phyloP scores from a whole-genome alignment of 192 early-diverging fungal genomes.

The Blastocladiella britannica region DNA sequence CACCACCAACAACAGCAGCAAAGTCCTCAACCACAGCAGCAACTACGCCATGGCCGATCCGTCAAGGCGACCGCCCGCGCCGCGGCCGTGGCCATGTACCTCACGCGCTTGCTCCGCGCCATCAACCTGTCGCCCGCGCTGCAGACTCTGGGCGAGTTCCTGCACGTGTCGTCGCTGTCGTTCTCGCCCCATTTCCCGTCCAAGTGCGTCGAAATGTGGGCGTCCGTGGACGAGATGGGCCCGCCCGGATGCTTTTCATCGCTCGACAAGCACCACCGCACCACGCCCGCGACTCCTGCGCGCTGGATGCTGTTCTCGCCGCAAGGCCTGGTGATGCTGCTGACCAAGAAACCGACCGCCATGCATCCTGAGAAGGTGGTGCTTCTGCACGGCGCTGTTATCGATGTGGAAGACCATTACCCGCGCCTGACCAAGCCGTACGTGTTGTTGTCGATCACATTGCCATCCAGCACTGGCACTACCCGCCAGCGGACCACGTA shows the following conservation, averaged over 20 bases:
- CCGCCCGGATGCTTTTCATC: background rate
- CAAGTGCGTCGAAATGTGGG: background rate
- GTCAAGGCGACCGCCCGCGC: no score
- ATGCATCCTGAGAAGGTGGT: background rate
- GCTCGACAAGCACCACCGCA: background rate
- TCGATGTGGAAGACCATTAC: background rate
- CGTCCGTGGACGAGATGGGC: background rate
- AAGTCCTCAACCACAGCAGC: no score
- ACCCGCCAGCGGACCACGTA: background rate
- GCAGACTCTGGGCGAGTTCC: background rate
- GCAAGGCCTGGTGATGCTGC: no score
- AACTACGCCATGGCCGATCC: no score
- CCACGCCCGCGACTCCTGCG: background rate
- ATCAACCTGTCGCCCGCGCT: background rate
- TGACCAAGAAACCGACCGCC: no score
- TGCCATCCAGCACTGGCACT: background rate
- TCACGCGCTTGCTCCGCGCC: background rate
- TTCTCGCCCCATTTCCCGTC: background rate
- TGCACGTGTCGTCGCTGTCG: background rate
- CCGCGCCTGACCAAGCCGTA: background rate
- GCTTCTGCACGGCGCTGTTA: no score
- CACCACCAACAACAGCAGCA: no score
- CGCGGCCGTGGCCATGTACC: no score
- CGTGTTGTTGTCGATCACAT: no score
- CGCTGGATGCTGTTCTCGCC: background rate